A percentile compares a stretch with the other conserved stretches of the same genome.
Evolutionary conservation across 352 stramenopile genomes (phyloP).

Genomic region (Phytophthora ramorum): DNA sequence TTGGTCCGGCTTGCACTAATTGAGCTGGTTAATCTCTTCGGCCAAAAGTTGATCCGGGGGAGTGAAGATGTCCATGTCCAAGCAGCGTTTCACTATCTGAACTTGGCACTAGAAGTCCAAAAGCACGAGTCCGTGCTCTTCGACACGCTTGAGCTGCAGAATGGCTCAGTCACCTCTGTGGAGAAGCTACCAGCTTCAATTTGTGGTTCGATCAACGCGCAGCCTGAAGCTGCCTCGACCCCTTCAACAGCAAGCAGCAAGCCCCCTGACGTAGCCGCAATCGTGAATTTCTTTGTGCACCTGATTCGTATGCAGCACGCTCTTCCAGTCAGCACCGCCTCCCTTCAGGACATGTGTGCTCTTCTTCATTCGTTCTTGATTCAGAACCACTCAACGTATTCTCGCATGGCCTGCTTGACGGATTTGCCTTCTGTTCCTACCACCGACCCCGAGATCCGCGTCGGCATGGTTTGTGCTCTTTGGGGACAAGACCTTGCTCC

Average conservation of each 20-base stretch:
- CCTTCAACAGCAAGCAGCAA: conserved; percentile 9
- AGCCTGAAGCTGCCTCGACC: conserved; percentile 8
- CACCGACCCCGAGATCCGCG: conserved; percentile 64
- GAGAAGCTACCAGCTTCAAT: conserved; percentile 64
- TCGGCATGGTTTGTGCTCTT: conserved; percentile 60
- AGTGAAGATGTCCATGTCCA: conserved; percentile 67
- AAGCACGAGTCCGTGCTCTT: conserved; percentile 59
- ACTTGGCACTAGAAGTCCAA: conserved; percentile 50
- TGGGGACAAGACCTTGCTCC: conserved; percentile 69
- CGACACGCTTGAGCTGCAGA: conserved; percentile 69
- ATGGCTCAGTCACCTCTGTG: conserved; percentile 37
- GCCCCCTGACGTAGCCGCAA: conserved; percentile 18
- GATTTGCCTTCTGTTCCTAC: conserved; percentile 49
- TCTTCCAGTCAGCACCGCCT: conserved; percentile 38
- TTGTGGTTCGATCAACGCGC: conserved; percentile 37
- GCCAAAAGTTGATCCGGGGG: conserved; percentile 44
- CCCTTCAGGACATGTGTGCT: conserved; percentile 44
- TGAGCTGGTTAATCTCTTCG: conserved; percentile 73
- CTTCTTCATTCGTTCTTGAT: conserved; percentile 67
- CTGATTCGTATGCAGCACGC: conserved; percentile 55
- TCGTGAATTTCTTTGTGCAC: conserved; percentile 74
- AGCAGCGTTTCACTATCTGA: conserved; percentile 77
- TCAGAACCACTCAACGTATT: conserved; percentile 66
- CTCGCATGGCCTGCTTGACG: conserved; percentile 57
- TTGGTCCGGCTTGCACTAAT: conserved; percentile 59